Base-by-base conservation (phyloP, 176 grass and related monocot species). In the Echinochloa phyllopogon region DNA sequence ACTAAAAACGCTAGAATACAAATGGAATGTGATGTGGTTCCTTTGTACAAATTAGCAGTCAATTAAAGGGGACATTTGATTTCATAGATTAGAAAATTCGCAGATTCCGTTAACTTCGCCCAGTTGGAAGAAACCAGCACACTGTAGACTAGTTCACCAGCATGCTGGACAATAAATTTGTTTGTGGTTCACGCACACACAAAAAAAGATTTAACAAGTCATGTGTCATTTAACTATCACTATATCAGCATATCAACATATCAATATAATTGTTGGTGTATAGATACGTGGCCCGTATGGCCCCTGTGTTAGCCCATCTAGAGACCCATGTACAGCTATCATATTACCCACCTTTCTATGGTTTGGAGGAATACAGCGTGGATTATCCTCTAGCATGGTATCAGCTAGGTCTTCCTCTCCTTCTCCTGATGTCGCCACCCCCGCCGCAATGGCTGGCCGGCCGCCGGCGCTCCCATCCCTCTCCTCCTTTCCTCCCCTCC, bases 101-200 rank as follows among this genome's bases (percentile, higher is more conserved):
- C 38, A 79, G 65, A 44, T 60, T 62, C 65, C 62, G 55, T 71
- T 89, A 98, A 83, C 87, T 94, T 92, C 89, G 90, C 38, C 73
- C 89, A 40, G 87, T 95, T 64, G 93, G 93, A 86, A 98, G 57
- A 42, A 93, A 70, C 29, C 69, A 97, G 57, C 88, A 97, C 91
- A 65, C 86, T 89, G 48, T 97, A 94, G 8, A 97, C 73, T 43
- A 94, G 61, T 74, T 72, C 3, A 8, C 49, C 69, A 72, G 23
- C 21, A 71, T 71, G 68, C 41, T 25, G 21, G 20, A 8, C 29
- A 3, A 71, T 25, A 47, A 6, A 23, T 71, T 70, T 24, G 42
- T 47, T 47, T 5, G 0, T 45, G 11, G 68, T 47, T 25, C 29
- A 33, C 29, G 2, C 29, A 33, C 29, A 33, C 41, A 71, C 42